These are phyloP conservation scores for Alternaria sp. DNA, from an alignment of 2,329 filamentous ascomycete genomes.

Conservation along the genomic window DNA sequence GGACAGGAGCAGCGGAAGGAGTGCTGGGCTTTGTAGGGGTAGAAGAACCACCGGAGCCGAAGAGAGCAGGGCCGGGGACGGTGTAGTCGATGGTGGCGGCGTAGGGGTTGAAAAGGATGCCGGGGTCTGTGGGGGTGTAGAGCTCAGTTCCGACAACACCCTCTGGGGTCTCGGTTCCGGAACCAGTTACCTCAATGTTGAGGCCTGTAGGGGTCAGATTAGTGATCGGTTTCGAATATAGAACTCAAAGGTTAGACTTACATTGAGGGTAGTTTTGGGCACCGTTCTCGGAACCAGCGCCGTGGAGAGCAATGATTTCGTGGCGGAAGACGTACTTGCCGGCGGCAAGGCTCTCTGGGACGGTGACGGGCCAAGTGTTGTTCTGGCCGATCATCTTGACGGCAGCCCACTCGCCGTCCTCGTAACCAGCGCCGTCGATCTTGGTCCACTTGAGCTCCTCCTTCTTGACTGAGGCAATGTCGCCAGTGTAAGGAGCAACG, in stretches of 20 bases:
- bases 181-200: slow-evolving; percentile 61
- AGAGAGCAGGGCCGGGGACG: slow-evolving; percentile 55
- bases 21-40: slow-evolving; percentile 26
- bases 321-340: slow-evolving; percentile 67
- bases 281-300: slow-evolving; percentile 54
- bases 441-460: slow-evolving; percentile 50
- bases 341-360: slow-evolving; percentile 55
- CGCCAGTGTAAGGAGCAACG: slow-evolving; percentile 46
- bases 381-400: slow-evolving; percentile 57
- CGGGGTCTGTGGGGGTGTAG: slow-evolving; percentile 52
- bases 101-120: slow-evolving; percentile 57
- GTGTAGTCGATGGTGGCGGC: slow-evolving; percentile 46
- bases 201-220: slow-evolving; percentile 39
- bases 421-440: slow-evolving; percentile 47
- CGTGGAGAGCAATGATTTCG: slow-evolving; percentile 63
- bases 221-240: not conserved
- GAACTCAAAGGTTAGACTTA: not conserved
- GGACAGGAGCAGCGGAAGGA: slow-evolving; percentile 13
- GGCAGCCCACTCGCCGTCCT: slow-evolving; percentile 48
- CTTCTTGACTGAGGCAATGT: slow-evolving; percentile 47
- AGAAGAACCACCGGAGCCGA: slow-evolving; percentile 23
- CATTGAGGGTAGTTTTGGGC: slow-evolving; percentile 64
- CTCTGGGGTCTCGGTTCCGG: slow-evolving; percentile 53
- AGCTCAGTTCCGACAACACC: slow-evolving; percentile 63
- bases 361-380: slow-evolving; percentile 57